Base-by-base conservation (phyloP, 306 rosid genomes). In the Amphicarpaea edgeworthii region DNA sequence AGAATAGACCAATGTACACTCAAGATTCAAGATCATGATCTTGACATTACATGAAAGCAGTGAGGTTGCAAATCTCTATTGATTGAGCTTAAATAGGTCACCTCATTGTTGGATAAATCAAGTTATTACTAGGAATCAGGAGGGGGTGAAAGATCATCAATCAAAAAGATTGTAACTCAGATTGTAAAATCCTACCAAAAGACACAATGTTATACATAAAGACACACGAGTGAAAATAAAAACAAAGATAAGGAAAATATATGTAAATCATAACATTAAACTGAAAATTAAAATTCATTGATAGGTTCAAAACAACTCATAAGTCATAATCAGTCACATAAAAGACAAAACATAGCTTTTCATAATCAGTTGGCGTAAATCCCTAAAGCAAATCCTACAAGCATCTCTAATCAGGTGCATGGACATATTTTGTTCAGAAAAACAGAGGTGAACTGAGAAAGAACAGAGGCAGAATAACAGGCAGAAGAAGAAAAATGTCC, bases 401-500 rank as follows among this genome's bases (percentile, higher is more conserved):
- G n/a, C 15, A 53, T 21, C 26, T 11, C 30, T 12, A 53, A 53
- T 53, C 60, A 53, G n/a, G 60, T 21, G 60, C 60, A 21, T 20
- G 30, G n/a, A 9, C 30, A 53, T 17, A 17, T 19, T 51, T 17
- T 51, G 58, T 51, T 19, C 26, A 17, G 12, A 51, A 51, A 51
- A 19, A 3, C 28, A 50, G 57, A 50, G 58, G 12, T 21, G 17
- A 51, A 51, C 14, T 14, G 12, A 50, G 14, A 51, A 8, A 8
- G 58, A 51, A 51, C 14, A 8, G 28, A 8, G 58, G 26, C 58
- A 17, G 58, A 50, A 50, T 12, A 50, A 8, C 14, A 8, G 58
- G 26, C 58, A 17, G 58, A 50, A 50, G 24, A 50, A 50, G 24
- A 19, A 51, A 51, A 49, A n/a, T 49, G 57, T 53, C 26, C 59